These are phyloP conservation scores for Petunia hybrid DNA, from an alignment of 305 asterid species.

Conservation along the genomic window DNA sequence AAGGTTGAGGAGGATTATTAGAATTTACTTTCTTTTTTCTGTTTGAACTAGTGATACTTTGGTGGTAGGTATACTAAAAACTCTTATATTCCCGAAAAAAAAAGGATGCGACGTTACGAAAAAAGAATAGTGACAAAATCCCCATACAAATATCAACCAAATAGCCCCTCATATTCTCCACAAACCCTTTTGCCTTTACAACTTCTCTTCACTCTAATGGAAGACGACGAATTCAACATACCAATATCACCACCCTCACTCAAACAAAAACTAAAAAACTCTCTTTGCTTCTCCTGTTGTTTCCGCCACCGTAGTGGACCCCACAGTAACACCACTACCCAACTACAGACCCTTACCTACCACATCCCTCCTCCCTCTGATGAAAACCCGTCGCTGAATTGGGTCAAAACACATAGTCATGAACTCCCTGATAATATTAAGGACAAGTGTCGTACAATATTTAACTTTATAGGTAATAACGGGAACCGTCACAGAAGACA, in stretches of 20 bases:
- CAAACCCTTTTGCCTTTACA: background rate
- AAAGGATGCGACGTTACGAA: too few species aligned
- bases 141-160: background rate
- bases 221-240: constrained; percentile 34
- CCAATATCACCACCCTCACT: constrained; percentile 44
- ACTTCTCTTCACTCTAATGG: constrained; percentile 34
- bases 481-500: constrained; percentile 50
- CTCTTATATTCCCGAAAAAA: too few species aligned
- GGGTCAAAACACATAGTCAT: constrained; percentile 40
- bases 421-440: constrained; percentile 49
- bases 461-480: constrained; percentile 39
- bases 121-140: background rate
- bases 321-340: background rate
- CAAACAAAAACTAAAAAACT: constrained; percentile 51
- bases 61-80: too few species aligned
- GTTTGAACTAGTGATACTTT: too few species aligned
- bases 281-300: constrained; percentile 64
- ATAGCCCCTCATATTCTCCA: background rate
- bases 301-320: constrained; percentile 52
- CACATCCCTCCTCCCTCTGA: constrained; percentile 40
- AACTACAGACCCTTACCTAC: background rate
- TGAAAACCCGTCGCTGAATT: constrained; percentile 56
- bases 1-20: too few species aligned
- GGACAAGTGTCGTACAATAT: constrained; percentile 53
- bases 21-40: too few species aligned